A percentile compares a stretch with the other conserved stretches of the same genome.
Evolutionary conservation across 768 basidiomycete species (phyloP).

Genomic region (Termitomyces titanicus): DNA sequence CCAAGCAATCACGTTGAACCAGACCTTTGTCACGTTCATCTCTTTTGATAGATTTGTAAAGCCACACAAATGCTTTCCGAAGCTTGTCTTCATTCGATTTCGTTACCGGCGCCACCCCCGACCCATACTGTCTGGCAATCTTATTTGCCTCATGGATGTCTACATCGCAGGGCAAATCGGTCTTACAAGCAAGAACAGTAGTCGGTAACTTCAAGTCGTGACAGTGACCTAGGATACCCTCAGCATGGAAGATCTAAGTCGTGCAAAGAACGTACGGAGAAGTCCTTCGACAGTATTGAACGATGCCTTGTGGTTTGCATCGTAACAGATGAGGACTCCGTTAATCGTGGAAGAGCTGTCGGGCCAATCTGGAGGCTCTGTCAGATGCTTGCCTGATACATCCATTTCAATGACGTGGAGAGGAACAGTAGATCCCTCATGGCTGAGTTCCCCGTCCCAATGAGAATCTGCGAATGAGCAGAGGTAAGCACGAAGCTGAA

Average conservation of each 20-base stretch:
- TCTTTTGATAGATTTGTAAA: conserved; percentile 60
- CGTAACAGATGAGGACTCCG: conserved; percentile 85
- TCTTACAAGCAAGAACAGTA: conserved; percentile 86
- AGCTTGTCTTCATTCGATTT: conserved; percentile 59
- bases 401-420: conserved; percentile 56
- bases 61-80: conserved; percentile 67
- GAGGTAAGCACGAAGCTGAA: conserved; percentile 1
- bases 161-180: conserved; percentile 60
- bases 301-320: conserved; percentile 59
- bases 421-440: conserved; percentile 34
- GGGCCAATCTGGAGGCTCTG: conserved; percentile 33
- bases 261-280: conserved; percentile 54
- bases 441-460: conserved; percentile 28
- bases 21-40: conserved; percentile 51
- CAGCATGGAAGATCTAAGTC: neutral
- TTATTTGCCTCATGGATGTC: conserved; percentile 49
- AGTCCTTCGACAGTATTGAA: conserved; percentile 64
- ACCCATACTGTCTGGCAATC: conserved; percentile 59
- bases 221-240: conserved; percentile 47
- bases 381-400: conserved; percentile 24
- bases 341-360: conserved; percentile 58
- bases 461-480: conserved; percentile 25
- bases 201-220: conserved; percentile 54
- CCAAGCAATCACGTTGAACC: conserved; percentile 12
- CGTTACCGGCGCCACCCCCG: conserved; percentile 77